A percentile compares a stretch with the other conserved stretches of the same genome.
phyloP scores from a whole-genome alignment of 768 basidiomycete genomes.

The Cystobasidium ongulense region DNA sequence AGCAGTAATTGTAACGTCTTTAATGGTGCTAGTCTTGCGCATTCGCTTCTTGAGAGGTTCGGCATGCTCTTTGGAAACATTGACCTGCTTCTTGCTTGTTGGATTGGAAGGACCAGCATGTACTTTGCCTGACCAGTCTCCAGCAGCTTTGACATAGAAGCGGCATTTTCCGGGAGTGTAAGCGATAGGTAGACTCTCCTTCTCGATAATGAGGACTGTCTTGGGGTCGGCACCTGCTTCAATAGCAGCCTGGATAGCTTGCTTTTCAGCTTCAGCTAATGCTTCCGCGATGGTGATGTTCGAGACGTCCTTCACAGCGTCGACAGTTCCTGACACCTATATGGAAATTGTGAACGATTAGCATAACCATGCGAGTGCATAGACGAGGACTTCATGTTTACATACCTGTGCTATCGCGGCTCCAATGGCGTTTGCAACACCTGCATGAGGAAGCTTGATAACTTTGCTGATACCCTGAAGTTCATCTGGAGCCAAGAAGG shows the following conservation, averaged over 20 bases:
- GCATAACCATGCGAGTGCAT: conserved; percentile 40
- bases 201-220: conserved; percentile 54
- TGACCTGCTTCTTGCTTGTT: not conserved
- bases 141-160: conserved; percentile 53
- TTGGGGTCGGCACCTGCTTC: conserved; percentile 50
- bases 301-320: conserved; percentile 47
- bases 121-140: conserved; percentile 46
- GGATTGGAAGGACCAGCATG: not conserved
- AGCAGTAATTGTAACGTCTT: conserved; percentile 1
- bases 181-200: conserved; percentile 52
- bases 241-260: conserved; percentile 50
- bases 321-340: conserved; percentile 36
- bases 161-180: conserved; percentile 44
- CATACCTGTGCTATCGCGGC: conserved; percentile 58
- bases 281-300: conserved; percentile 44
- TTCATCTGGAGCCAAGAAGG: conserved; percentile 53
- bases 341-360: not conserved
- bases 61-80: not conserved
- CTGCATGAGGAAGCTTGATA: conserved; percentile 51
- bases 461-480: conserved; percentile 54
- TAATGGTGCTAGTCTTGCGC: not conserved
- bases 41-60: not conserved
- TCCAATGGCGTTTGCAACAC: conserved; percentile 46
- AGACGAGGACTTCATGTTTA: conserved; percentile 45
- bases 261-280: conserved; percentile 45